Base-by-base conservation (phyloP, 371 early-diverging fungal genomes). In the Mucor plumbeus region DNA sequence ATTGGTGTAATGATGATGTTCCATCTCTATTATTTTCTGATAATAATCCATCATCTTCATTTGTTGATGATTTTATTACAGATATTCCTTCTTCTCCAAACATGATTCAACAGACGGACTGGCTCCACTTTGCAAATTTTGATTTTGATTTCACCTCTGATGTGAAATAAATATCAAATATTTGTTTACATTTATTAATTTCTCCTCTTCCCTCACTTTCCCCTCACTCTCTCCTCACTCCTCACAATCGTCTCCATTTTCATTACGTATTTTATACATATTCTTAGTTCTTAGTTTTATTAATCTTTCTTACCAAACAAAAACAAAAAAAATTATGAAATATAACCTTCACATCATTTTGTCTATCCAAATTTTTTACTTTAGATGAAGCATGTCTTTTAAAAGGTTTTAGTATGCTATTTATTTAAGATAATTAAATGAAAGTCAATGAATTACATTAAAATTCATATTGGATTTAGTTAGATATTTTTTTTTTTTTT, bases 111-210 rank as follows among this genome's bases (percentile, higher is more conserved):
- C 65, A 70, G 21, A n/a, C 61, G 58, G 70, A 70, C 44, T 77
- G 78, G 78, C 60, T 72, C 54, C 68, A 77, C 35, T 74, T 72
- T 68, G 78, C 74, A 14, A 70, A 77, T 56, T 77, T 77, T 65
- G 75, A 77, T 41, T 44, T 61, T 39, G 74, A 74, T 62, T 74
- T 72, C 38, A 64, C 65, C 6, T 73, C 65, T 44, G 59, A 50
- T 26, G 26, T 7, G 9, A 50, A 21, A 17, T 11, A 50, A 48
- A 11, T 17, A 50, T 26, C 11, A 21, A 44, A 44, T 15, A n/a
- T 17, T 44, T 17, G 5, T 15, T 15, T 43, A 10, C 4, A 10
- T 13, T 40, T 40, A 43, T 1, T 26, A 26, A 26, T 26, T 26
- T 26, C 26, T 3, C 26, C 26, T 26, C 3, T 15, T 43, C 43